Evolutionary conservation across 306 rosid genomes (phyloP), one percentile per base, ranked within the genome.

Genomic region (Castanospermum australe): DNA sequence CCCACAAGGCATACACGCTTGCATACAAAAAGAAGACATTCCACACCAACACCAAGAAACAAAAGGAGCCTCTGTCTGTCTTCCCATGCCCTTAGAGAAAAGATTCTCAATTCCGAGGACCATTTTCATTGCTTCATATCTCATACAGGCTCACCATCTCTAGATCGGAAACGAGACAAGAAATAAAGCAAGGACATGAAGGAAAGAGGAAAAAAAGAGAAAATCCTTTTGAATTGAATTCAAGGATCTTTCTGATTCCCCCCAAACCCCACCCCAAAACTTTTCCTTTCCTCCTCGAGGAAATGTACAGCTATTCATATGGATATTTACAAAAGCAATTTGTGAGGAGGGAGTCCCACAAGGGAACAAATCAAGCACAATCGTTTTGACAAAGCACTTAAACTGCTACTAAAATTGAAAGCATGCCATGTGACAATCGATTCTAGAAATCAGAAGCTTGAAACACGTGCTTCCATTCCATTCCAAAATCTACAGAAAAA

Each of bases 401-500:
- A n/a, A 47, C 47, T 8, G 25, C 22, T 8, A 25, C 18, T 4
- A 41, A 65, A 47, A 50, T 12, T 10, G 35, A 59, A 15, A 81
- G 64, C 74, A 75, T 33, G 52, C 50, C 57, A 68, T 69, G 61
- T 56, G 73, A 59, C 74, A 77, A 64, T 35, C 21, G 39, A 71
- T 71, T 54, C 50, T 18, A 36, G 42, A 38, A 25, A 44, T 25
- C 63, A 80, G 74, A 50, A 51, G 10, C 68, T 55, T 38, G 14
- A 67, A 52, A 64, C 21, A 1, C 10, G 42, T 50, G 67, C 71
- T 3, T n/a, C n/a, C n/a, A n/a, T n/a, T n/a, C n/a, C n/a, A n/a
- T 65, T 75, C 52, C 73, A 2, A 39, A 74, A 76, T 24, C 85
- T 95, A 95, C 78, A 95, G 90, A 82, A 95, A 95, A 84, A 95